Conservation (phyloP, 2,329 filamentous ascomycete species). For the Alternaria sp. region DNA sequence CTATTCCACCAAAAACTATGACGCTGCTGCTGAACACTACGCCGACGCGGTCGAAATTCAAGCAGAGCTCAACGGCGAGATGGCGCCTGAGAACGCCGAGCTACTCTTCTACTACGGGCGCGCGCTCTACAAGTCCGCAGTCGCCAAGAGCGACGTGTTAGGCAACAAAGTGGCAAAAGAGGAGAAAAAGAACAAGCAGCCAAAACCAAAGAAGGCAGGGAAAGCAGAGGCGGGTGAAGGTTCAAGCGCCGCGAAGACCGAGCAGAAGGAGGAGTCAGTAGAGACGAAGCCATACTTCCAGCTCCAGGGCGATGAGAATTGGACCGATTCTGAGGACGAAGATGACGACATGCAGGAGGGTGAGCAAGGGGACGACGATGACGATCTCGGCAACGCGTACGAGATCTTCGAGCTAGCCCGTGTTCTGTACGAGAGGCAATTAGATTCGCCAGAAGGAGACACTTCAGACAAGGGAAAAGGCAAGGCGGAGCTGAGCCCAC, state of each 20-base stretch:
- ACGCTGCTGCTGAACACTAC: conserved; percentile 84
- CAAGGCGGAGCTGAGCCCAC: conserved; percentile 55
- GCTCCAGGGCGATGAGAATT: conserved; percentile 94
- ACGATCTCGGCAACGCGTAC: conserved; percentile 70
- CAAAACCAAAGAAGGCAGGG: conserved; percentile 58
- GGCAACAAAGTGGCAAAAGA: conserved; percentile 76
- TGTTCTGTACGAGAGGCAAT: conserved; percentile 65
- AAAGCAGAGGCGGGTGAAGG: conserved; percentile 51
- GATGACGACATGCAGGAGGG: conserved; percentile 66
- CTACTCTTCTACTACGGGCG: conserved; percentile 94
- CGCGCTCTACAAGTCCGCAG: conserved; percentile 90
- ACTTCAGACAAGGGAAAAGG: conserved; percentile 56
- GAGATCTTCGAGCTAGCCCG: conserved; percentile 71
- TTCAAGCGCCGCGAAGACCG: conserved; percentile 44
- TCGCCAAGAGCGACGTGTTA: conserved; percentile 92
- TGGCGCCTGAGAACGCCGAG: conserved; percentile 88
- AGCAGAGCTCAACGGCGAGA: conserved; percentile 89
- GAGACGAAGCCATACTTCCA: conserved; percentile 84
- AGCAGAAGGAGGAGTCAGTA: conserved; percentile 57
- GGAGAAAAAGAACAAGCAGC: conserved; percentile 63
- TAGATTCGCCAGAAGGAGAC: conserved; percentile 55
- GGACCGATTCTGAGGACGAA: conserved; percentile 76
- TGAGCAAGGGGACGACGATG: conserved; percentile 62
- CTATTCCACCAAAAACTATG: conserved; percentile 89
- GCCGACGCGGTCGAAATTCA: conserved; percentile 89